phyloP scores from a whole-genome alignment of 305 asterid genomes.

The Solanum hybrid region DNA sequence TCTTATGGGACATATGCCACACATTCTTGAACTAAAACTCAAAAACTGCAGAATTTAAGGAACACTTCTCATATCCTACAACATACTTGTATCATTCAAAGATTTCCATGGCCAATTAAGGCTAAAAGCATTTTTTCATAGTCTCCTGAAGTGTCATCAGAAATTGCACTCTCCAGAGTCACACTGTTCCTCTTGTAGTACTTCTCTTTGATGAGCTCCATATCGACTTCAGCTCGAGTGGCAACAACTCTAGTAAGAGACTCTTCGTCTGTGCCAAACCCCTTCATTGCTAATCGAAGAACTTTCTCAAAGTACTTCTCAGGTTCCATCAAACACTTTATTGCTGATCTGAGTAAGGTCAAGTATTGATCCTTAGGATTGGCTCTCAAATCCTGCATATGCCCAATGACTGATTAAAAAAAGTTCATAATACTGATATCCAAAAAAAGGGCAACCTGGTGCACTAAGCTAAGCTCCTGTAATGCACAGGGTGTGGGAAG shows the following conservation, averaged over 20 bases:
- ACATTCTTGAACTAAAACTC: neutral
- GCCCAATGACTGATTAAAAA: neutral
- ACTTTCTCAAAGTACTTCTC: slow-evolving; percentile 18
- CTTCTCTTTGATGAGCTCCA: slow-evolving; percentile 6
- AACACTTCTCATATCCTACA: neutral
- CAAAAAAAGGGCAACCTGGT: neutral
- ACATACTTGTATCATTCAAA: neutral
- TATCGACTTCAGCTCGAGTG: slow-evolving; percentile 11
- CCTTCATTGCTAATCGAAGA: slow-evolving; percentile 5
- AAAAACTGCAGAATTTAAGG: neutral
- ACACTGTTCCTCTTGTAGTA: slow-evolving; percentile 9
- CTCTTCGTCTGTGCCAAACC: slow-evolving; percentile 5
- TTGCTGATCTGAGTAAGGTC: slow-evolving; percentile 4
- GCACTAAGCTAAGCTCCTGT: neutral
- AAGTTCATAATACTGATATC: neutral
- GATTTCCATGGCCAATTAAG: slow-evolving; percentile 7
- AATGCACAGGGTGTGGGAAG: neutral
- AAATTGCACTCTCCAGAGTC: neutral
- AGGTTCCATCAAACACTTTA: slow-evolving; percentile 8
- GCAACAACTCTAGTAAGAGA: slow-evolving; percentile 10
- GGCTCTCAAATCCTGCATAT: neutral
- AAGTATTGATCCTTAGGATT: neutral
- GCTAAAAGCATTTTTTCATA: slow-evolving; percentile 7
- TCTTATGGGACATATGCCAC: neutral
- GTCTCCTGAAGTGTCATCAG: slow-evolving; percentile 8